A percentile compares a stretch with the other conserved stretches of the same genome.
These are phyloP conservation scores for Kingdonia uniflora DNA, from an alignment of 164 flowering plant genomes.

Conservation along the genomic window DNA sequence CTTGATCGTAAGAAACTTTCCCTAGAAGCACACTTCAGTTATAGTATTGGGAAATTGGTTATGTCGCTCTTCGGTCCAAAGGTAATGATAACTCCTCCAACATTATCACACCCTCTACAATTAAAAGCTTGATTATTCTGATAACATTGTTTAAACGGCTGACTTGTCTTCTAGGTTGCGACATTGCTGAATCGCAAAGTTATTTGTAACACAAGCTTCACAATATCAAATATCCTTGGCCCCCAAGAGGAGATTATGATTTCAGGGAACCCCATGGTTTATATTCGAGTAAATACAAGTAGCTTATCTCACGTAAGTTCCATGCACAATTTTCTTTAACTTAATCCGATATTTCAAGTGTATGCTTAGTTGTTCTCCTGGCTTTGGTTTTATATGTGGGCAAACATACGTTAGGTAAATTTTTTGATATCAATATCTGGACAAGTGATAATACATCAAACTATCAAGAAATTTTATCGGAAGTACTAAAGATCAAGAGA, in stretches of 20 bases:
- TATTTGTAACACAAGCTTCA: constrained; percentile 59
- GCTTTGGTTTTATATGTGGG: no score
- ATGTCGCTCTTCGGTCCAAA: constrained; percentile 54
- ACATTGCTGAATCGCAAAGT: constrained; percentile 44
- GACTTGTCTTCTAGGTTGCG: constrained; percentile 28
- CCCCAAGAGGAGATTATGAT: constrained; percentile 55
- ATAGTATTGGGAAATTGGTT: constrained; percentile 29
- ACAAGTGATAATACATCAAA: no score
- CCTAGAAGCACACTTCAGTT: constrained; percentile 51
- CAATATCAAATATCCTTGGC: constrained; percentile 62
- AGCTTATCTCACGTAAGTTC: constrained; percentile 54
- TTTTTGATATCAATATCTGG: no score
- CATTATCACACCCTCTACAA: background rate
- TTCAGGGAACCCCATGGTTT: constrained; percentile 49
- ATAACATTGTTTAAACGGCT: background rate
- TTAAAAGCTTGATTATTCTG: no score
- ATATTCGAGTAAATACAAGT: constrained; percentile 29
- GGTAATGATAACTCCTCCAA: constrained; percentile 19
- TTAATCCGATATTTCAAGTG: background rate
- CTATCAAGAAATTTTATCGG: no score
- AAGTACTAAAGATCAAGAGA: no score
- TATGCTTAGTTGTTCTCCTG: no score
- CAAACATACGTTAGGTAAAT: no score
- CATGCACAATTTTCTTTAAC: background rate
- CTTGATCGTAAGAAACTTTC: constrained; percentile 59